Base-by-base conservation (phyloP, 1,284 basidiomycete genomes). In the Marasmius tenuissimus region DNA sequence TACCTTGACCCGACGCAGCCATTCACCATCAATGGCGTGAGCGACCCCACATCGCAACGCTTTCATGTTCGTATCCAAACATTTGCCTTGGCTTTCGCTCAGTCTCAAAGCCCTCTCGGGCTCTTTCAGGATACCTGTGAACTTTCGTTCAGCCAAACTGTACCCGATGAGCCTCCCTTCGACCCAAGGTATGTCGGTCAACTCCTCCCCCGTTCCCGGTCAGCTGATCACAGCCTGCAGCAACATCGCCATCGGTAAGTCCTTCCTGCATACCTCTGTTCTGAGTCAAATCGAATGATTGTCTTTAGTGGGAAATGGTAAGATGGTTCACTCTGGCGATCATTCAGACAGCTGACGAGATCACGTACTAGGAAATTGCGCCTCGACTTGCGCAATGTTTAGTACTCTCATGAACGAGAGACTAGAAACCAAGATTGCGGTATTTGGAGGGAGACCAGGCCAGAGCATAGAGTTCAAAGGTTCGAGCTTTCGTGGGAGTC, bases 321-420 rank as follows among this genome's bases (percentile, higher is more conserved):
- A 57, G 59, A 8, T 33, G n/a, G 3, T n/a, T 35, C n/a, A 33
- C 18, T 48, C 22, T 37, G 20, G 27, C 12, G 8, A 10, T 16
- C 42, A 48, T 35, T n/a, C 22, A 27, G 27, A 27, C 20, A 27
- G 18, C 18, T n/a, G 33, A 33, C 38, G 6, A 63, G 72, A 78
- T 80, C 42, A 71, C 22, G 12, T 37, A 75, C 80, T 81, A 62
- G 80, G 80, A 16, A 79, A 84, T 65, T 89, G 86, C 64, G 86
- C 85, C 3, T 88, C 85, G 14, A 87, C 86, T 0, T 89, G 87
- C 65, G 82, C 87, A 0, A 81, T 86, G 78, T 88, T 88, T 69
- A 83, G 78, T 63, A 87, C 85, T 1, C 69, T 86, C 61, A 87
- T 88, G 85, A 79, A 80, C 60, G 87, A 88, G 70, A 72, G 76